Evolutionary conservation across 169 alveolate genomes (phyloP).

Genomic region (Eimeria necatrix): DNA sequence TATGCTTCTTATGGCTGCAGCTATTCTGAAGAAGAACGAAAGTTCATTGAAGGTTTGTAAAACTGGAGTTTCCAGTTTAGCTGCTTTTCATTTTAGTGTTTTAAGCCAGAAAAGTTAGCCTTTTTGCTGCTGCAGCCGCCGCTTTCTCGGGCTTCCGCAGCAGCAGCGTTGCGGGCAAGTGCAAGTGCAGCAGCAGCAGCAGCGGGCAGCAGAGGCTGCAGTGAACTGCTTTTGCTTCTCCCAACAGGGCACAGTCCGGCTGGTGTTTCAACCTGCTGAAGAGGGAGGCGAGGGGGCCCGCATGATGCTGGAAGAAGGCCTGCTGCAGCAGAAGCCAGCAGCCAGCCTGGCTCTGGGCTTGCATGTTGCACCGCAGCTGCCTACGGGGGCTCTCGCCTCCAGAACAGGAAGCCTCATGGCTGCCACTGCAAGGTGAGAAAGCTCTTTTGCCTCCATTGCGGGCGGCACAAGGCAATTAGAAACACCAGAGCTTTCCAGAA

Average conservation of each 20-base stretch:
- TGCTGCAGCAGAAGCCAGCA: conserved; percentile 33
- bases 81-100: not conserved
- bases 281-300: conserved; percentile 82
- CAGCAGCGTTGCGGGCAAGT: not conserved
- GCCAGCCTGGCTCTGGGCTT: conserved; percentile 64
- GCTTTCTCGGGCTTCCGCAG: not conserved
- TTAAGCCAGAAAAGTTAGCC: too few species aligned
- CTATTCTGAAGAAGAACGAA: conserved; percentile 72
- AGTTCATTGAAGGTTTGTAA: conserved; percentile 40
- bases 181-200: not conserved
- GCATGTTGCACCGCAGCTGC: conserved; percentile 75
- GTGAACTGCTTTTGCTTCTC: not conserved
- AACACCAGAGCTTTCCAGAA: not conserved
- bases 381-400: conserved; percentile 77
- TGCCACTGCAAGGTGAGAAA: conserved; percentile 65
- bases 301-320: conserved; percentile 81
- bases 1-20: conserved; percentile 85
- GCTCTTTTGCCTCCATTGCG: not conserved
- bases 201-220: not conserved
- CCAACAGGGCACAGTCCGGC: conserved; percentile 82
- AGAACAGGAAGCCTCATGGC: conserved; percentile 77
- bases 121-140: not conserved
- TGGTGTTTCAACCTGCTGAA: conserved; percentile 84
- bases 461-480: not conserved
- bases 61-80: not conserved